Evolutionary conservation across 2,329 filamentous ascomycete species (phyloP).

Genomic region (Rasamsonia emersonii): DNA sequence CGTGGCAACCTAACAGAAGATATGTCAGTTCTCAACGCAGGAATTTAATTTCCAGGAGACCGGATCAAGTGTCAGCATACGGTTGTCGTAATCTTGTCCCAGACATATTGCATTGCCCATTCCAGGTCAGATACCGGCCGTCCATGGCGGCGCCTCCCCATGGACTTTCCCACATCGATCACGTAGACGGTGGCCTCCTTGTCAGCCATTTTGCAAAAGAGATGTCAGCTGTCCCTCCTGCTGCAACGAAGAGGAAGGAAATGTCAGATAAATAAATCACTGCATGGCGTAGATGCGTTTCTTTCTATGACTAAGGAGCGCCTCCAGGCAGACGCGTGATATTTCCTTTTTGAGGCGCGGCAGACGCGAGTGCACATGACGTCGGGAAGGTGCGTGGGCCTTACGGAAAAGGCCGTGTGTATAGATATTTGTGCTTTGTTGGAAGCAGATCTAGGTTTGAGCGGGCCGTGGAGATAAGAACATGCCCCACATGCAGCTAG

Average conservation of each 20-base stretch:
- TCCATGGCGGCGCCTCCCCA: conserved; percentile 63
- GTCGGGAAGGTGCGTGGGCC: conserved; percentile 17
- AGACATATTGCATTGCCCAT: conserved; percentile 84
- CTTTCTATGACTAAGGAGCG: conserved; percentile 2
- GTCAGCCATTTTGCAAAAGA: conserved; percentile 63
- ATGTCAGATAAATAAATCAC: conserved; percentile 1
- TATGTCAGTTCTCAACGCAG: conserved; percentile 2
- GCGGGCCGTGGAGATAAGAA: too few relatives aligned
- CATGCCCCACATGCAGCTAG: too few relatives aligned
- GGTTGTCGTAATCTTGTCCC: conserved; percentile 79
- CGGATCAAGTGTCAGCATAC: conserved; percentile 40
- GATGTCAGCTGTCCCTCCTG: not conserved
- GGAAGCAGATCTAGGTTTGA: too few relatives aligned
- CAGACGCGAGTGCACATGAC: conserved; percentile 33
- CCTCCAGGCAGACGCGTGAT: conserved; percentile 35
- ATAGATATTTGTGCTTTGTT: too few relatives aligned
- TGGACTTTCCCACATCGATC: conserved; percentile 78
- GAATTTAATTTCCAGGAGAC: not conserved
- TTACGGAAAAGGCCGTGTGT: too few relatives aligned
- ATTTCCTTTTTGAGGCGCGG: conserved; percentile 26
- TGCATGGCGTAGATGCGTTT: not conserved
- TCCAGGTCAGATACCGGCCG: conserved; percentile 74
- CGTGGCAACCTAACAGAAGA: conserved; percentile 42
- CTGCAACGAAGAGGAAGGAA: conserved; percentile 3
- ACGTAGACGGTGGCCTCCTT: conserved; percentile 94